Conservation (phyloP, 352 stramenopile species). For the Globisporangium alternatum region DNA sequence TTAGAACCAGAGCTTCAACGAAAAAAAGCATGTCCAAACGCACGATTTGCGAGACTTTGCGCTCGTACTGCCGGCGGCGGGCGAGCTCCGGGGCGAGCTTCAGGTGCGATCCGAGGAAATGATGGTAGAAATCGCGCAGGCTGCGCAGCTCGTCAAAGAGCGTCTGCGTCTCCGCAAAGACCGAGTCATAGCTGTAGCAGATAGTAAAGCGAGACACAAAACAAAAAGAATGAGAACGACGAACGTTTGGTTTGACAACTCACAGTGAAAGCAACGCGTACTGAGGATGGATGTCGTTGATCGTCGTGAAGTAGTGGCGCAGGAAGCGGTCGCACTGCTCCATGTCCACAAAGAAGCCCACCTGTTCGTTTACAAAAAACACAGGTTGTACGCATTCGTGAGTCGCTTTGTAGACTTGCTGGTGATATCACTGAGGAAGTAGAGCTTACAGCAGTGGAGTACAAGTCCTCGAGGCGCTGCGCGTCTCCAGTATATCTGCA, state of each 20-base stretch:
- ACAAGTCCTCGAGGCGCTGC: conserved; percentile 18
- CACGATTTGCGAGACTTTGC: conserved; percentile 51
- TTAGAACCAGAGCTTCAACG: background rate
- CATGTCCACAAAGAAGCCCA: conserved; percentile 86
- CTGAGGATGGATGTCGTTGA: conserved; percentile 82
- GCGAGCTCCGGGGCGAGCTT: conserved; percentile 54
- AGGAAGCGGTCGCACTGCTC: conserved; percentile 84
- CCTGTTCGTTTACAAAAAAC: conserved; percentile 21
- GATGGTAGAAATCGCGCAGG: conserved; percentile 81
- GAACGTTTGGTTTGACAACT: background rate
- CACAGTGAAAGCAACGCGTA: conserved; percentile 20
- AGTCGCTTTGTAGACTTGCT: background rate
- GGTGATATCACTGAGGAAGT: background rate
- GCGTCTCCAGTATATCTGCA: conserved; percentile 5
- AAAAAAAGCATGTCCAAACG: background rate
- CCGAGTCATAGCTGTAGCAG: conserved; percentile 48
- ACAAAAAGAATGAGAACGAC: background rate
- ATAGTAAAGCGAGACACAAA: background rate
- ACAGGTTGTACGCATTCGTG: background rate
- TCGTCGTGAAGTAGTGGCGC: conserved; percentile 74
- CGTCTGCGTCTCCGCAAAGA: conserved; percentile 63
- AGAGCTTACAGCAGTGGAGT: conserved; percentile 15
- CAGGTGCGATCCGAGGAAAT: conserved; percentile 67
- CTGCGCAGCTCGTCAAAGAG: conserved; percentile 77
- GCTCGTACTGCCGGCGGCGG: conserved; percentile 52